Evolutionary conservation across 202 grass and related monocot species (phyloP), one percentile per base, ranked within the genome.

Genomic region (Saccharum hybrid): DNA sequence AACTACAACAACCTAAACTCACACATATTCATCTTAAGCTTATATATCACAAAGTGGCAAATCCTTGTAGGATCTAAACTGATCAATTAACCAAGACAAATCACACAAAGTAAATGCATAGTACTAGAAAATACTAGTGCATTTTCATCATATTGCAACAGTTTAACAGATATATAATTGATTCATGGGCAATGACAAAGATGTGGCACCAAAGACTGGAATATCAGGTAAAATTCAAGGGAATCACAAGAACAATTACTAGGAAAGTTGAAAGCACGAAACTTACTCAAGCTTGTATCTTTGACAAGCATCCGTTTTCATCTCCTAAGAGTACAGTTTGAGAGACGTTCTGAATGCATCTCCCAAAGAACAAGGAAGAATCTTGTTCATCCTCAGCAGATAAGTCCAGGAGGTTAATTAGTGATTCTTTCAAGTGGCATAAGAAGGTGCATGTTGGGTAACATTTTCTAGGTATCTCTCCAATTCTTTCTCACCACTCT

Each of bases 401-500:
- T 62, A 81, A 59, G 33, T 38, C 36, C 65, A 71, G 19, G 76
- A 22, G 6, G 18, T 72, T 59, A 81, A 65, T 61, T 23, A 7
- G 54, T 31, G 46, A 36, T 81, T 63, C 73, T 72, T 86, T 92
- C 82, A 89, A 69, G 89, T 83, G 7, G 84, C 89, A 71, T 85
- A 90, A 68, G 86, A 86, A 76, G 83, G 61, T 57, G 90, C 57
- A 83, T 80, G 89, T 14, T 88, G 82, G 45, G 77, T 85, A 68
- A 26, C 84, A 74, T 92, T 84, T 82, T 78, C 93, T 76, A 91
- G 60, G 49, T 82, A 90, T 66, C 88, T 90, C 43, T 87, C 90
- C 81, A 95, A 65, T 84, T 86, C 77, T 41, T 90, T 88, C 62
- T 90, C 88, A 70, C 90, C 90, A 63, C 67, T 78, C 75, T 92